These are phyloP conservation scores for Metahyphopichia silvanorum DNA, from an alignment of 805 yeast genomes.

Conservation along the genomic window DNA sequence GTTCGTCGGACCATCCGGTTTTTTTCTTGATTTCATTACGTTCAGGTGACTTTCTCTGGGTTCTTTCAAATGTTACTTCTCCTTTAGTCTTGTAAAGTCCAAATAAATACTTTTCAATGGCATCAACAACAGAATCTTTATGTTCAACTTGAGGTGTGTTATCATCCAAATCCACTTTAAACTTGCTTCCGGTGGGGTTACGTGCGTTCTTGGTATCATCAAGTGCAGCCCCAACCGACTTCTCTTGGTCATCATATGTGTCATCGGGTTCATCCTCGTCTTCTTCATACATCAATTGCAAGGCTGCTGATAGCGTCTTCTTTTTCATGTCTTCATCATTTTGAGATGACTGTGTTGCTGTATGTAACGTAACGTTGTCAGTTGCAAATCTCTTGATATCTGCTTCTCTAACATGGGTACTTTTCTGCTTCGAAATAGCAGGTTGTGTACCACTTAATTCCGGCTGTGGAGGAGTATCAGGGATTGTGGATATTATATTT, in stretches of 20 bases:
- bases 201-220: constrained; percentile 6
- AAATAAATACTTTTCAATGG: constrained; percentile 56
- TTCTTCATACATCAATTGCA: constrained; percentile 60
- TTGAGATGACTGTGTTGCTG: not conserved
- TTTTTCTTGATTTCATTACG: constrained; percentile 51
- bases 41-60: constrained; percentile 46
- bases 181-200: constrained; percentile 1
- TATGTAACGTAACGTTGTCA: not conserved
- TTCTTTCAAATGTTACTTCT: constrained; percentile 38
- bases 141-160: constrained; percentile 4
- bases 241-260: constrained; percentile 55
- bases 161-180: constrained; percentile 10
- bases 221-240: constrained; percentile 26
- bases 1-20: constrained; percentile 81
- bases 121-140: constrained; percentile 27
- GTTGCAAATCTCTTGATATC: constrained; percentile 4
- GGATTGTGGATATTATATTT: constrained; percentile 27
- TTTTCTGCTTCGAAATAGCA: not conserved
- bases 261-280: constrained; percentile 90
- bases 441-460: constrained; percentile 5
- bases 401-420: constrained; percentile 5
- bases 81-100: constrained; percentile 47
- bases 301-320: constrained; percentile 56
- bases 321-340: constrained; percentile 45
- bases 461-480: constrained; percentile 15